Base-by-base conservation (phyloP, 1,284 basidiomycete genomes). In the Cryptococcus sp. region DNA sequence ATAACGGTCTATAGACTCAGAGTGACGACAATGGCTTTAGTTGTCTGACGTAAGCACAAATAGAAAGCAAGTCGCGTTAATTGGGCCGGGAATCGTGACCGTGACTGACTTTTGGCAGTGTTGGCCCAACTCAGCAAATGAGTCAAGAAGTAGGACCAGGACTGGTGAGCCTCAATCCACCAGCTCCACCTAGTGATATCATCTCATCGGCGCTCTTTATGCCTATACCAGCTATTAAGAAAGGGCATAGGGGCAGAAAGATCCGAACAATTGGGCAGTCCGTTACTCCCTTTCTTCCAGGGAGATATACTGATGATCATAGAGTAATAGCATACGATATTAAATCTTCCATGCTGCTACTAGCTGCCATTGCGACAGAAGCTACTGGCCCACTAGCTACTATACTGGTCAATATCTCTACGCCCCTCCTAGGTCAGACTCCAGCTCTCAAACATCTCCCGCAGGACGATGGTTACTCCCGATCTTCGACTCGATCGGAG, bases 261-360 rank as follows among this genome's bases (percentile, higher is more conserved):
- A 45, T 66, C 7, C 50, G 64, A 7, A 53, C 55, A 2, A 44
- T 59, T 11, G 64, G 58, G 23, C 64, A 66, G 64, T 64, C 37
- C 45, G 62, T 60, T n/a, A n/a, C n/a, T n/a, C 28, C 16, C 16
- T 4, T 2, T 45, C 11, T 46, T 22, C 3, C 25, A 7, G 16
- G 36, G 14, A 5, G 5, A 4, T 16, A 16, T 16, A 14, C 14
- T 39, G 36, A 39, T 19, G 28, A n/a, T 5, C 5, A 5, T 42
- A 61, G 59, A 45, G 50, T 61, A 22, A n/a, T 61, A 28, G 45
- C 40, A 16, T 61, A 48, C 40, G 52, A 59, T 45, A 23, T 46
- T 3, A n/a, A 37, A 18, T 43, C 53, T 7, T 51, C 47, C 19
- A 19, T 55, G 5, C 43, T 55, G 7, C 31, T 59, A 22, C 39